Evolutionary conservation across 208 protist genomes (phyloP), one percentile per base, ranked within the genome.

Genomic region (Trypanosoma brucei): DNA sequence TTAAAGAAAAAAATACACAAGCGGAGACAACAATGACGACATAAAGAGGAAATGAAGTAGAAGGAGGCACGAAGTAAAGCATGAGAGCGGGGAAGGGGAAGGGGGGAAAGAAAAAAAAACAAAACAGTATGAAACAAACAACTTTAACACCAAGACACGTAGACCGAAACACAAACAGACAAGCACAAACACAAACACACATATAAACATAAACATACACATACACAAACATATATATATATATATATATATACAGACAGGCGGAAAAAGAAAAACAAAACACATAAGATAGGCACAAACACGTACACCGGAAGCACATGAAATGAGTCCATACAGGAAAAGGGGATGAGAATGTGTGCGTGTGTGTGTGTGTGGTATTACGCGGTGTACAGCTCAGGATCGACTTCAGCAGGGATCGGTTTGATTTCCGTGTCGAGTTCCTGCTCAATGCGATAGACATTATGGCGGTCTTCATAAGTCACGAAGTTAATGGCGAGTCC

Each of bases 401-500:
- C 96, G 80, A 99, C 98, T 36, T 89, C 83, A 31, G 87, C 81
- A 33, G 98, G 98, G 65, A 99, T 99, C 49, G 97, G 92, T 75
- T 98, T 99, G 77, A 99, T 99, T 79, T 99, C 96, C 48, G 98
- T 99, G 59, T 97, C 97, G 44, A 99, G 88, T 72, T 99, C 98
- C 78, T 98, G 88, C 85, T 99, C 98, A 65, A 99, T 99, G 75
- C 92, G 91, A 81, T 95, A 98, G 34, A 98, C 84, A 65, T 97
- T 98, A 68, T 91, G 86, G 61, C 95, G 86, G 73, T 98, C 97
- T 34, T 98, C 91, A 70, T 98, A 98, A 30, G 98, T 99, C 67
- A 99, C 96, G 66, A 99, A 98, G 88, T 99, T 99, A 73, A 99
- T 98, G 33, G 98, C 98, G 1, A 99, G 70, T 61, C 98, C 98